Conservation (phyloP, 2,329 filamentous ascomycete species). For the Monilinia fructigena region DNA sequence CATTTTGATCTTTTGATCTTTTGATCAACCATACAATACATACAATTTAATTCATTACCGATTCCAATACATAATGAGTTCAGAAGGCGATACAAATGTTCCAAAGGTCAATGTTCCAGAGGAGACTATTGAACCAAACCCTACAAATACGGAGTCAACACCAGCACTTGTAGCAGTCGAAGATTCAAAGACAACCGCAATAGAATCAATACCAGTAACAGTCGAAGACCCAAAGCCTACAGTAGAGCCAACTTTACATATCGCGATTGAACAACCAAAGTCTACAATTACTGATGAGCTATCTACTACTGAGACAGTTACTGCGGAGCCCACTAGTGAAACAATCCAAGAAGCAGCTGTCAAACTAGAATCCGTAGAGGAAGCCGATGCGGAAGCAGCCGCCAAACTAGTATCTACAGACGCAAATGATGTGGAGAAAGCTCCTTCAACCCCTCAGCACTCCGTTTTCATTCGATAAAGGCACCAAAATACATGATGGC, state of each 20-base stretch:
- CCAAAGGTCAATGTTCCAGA: not conserved
- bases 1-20: no score
- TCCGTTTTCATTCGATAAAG: conserved; percentile 20
- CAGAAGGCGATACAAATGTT: conserved; percentile 3
- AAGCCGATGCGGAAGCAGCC: conserved; percentile 15
- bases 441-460: conserved; percentile 9
- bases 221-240: not conserved
- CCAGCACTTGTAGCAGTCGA: not conserved
- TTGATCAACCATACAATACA: no score
- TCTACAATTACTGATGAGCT: conserved; percentile 9
- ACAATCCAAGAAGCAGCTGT: conserved; percentile 1
- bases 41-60: not conserved
- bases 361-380: conserved; percentile 10
- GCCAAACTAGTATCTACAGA: conserved; percentile 16
- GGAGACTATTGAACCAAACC: not conserved
- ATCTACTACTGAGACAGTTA: not conserved
- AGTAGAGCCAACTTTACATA: not conserved
- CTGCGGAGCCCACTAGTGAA: not conserved
- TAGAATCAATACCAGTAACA: not conserved
- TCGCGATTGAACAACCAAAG: conserved; percentile 6
- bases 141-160: no score
- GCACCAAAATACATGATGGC: conserved; percentile 21
- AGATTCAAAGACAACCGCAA: not conserved
- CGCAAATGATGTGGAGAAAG: conserved; percentile 7
- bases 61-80: not conserved